Conservation (phyloP, 768 basidiomycete species). For the Lenzites betulinus region DNA sequence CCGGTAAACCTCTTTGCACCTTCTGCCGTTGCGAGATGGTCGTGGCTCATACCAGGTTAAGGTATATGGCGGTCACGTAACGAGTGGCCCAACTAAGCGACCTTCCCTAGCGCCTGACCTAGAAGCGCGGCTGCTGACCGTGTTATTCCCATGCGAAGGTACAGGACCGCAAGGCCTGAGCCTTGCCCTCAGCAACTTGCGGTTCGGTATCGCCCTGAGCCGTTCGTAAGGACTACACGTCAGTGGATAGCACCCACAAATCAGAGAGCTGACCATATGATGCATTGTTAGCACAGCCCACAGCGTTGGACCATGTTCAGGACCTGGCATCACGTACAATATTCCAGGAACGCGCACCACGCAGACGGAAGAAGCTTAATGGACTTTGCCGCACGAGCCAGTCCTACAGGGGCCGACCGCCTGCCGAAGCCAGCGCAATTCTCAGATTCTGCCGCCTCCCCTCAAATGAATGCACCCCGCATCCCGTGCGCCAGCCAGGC, state of each 20-base stretch:
- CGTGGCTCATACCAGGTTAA: background rate
- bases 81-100: background rate
- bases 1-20: background rate
- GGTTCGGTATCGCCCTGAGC: background rate
- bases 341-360: background rate
- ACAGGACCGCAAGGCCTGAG: background rate
- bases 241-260: no score
- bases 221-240: background rate
- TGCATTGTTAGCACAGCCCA: no score
- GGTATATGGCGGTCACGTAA: slow-evolving; percentile 5
- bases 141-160: slow-evolving; percentile 2
- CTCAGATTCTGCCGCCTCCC: background rate
- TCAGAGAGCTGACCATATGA: no score
- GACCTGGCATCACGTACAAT: background rate
- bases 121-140: background rate
- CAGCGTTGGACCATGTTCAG: background rate
- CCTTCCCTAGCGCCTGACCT: background rate
- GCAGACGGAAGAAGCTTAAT: slow-evolving; percentile 8
- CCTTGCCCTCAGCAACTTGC: background rate
- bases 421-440: slow-evolving; percentile 7
- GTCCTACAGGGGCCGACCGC: slow-evolving; percentile 1
- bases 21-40: background rate
- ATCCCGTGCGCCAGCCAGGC: background rate
- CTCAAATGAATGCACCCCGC: slow-evolving; percentile 2
- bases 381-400: slow-evolving; percentile 6